A percentile compares a stretch with the other conserved stretches of the same genome.
phyloP scores from a whole-genome alignment of 1,139 yeast species.

The Yamadazyma sp. region DNA sequence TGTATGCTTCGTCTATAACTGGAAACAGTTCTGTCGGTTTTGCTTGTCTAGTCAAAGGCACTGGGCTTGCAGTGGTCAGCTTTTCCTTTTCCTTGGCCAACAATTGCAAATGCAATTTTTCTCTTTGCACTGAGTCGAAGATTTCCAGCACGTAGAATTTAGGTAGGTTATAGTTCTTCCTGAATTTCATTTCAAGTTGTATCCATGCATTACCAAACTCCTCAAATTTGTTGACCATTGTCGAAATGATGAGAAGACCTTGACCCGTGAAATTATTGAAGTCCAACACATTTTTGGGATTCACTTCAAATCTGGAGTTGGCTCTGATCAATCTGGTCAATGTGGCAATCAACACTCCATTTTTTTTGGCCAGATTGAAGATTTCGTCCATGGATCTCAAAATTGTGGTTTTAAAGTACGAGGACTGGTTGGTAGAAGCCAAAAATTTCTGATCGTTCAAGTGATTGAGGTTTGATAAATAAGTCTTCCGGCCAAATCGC shows the following conservation, averaged over 20 bases:
- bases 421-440: conserved; percentile 20
- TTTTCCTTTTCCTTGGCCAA: conserved; percentile 1
- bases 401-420: conserved; percentile 28
- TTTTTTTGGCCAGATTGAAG: conserved; percentile 49
- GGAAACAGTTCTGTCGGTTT: conserved; percentile 9
- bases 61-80: background rate
- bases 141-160: conserved; percentile 7
- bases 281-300: conserved; percentile 39
- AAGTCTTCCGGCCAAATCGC: conserved; percentile 44
- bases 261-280: conserved; percentile 38
- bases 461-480: conserved; percentile 41
- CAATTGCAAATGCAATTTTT: background rate
- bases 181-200: conserved; percentile 34
- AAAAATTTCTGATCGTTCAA: conserved; percentile 41
- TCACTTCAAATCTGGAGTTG: conserved; percentile 37
- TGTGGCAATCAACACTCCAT: conserved; percentile 52
- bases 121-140: conserved; percentile 3
- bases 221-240: conserved; percentile 24
- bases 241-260: conserved; percentile 26
- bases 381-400: conserved; percentile 41
- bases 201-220: conserved; percentile 41
- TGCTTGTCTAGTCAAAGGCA: background rate
- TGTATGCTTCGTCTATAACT: conserved; percentile 14
- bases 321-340: conserved; percentile 51
- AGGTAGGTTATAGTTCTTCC: conserved; percentile 33